phyloP scores from a whole-genome alignment of 73 alveolate genomes.

The Tetrahymena elliotti region DNA sequence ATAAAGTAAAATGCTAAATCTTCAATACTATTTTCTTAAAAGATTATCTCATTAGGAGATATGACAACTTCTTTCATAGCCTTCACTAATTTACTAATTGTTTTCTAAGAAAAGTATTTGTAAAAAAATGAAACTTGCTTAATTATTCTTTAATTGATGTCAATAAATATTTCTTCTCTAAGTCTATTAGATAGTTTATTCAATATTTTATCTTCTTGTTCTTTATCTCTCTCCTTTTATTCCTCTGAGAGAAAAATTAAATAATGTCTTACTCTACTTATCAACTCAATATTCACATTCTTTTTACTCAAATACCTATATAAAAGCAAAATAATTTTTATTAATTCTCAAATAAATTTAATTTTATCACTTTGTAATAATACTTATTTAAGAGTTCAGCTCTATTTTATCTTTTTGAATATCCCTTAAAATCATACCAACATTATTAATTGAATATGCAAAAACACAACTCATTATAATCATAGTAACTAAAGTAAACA shows the following conservation, averaged over 20 bases:
- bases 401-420: neutral
- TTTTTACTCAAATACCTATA: neutral
- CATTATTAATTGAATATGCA: constrained; percentile 27
- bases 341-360: neutral
- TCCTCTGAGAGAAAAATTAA: neutral
- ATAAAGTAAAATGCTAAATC: neutral
- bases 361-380: neutral
- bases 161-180: neutral
- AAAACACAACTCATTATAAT: constrained; percentile 9
- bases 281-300: neutral
- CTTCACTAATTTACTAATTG: neutral
- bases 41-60: neutral
- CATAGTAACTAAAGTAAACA: constrained; percentile 30
- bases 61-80: neutral
- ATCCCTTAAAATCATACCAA: constrained; percentile 28
- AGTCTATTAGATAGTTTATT: neutral
- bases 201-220: neutral
- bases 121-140: neutral
- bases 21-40: neutral
- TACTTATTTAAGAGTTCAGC: neutral
- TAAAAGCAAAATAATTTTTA: neutral
- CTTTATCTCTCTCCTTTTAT: neutral
- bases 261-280: neutral
- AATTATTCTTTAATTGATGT: neutral
- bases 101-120: neutral